Evolutionary conservation across 2,329 filamentous ascomycete genomes (phyloP).

Genomic region (Epichloe bromicola): DNA sequence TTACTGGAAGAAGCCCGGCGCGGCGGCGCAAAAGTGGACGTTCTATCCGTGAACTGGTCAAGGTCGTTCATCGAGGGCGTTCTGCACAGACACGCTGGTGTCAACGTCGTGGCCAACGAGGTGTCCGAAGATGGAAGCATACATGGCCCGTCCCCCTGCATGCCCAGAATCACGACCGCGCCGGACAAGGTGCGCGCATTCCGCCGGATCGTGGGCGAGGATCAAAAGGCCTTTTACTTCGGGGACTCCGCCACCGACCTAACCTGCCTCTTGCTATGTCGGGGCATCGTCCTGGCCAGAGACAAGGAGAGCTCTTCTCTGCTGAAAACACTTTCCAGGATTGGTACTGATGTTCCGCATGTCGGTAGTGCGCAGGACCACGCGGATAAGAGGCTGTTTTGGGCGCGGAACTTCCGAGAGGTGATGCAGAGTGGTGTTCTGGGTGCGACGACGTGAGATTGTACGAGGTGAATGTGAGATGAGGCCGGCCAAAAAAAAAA

Average conservation of each 20-base stretch:
- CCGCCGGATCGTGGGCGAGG: slow-evolving; percentile 13
- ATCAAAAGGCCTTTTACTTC: slow-evolving; percentile 33
- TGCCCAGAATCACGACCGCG: slow-evolving; percentile 21
- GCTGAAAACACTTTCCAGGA: slow-evolving; percentile 22
- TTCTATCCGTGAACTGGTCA: slow-evolving; percentile 42
- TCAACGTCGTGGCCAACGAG: slow-evolving; percentile 32
- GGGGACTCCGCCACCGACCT: slow-evolving; percentile 46
- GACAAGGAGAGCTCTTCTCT: slow-evolving; percentile 19
- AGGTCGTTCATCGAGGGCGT: slow-evolving; percentile 32
- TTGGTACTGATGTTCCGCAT: slow-evolving; percentile 26
- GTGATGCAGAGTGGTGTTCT: slow-evolving; percentile 17
- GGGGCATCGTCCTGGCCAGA: slow-evolving; percentile 35
- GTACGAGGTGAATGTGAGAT: neutral
- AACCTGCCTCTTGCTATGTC: slow-evolving; percentile 32
- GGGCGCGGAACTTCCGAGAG: slow-evolving; percentile 32
- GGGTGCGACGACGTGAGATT: slow-evolving; percentile 1
- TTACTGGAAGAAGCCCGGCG: slow-evolving; percentile 15
- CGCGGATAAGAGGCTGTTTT: slow-evolving; percentile 16
- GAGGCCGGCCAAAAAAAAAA: no score
- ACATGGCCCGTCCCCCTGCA: slow-evolving; percentile 23
- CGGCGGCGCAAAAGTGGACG: slow-evolving; percentile 25
- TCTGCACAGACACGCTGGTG: slow-evolving; percentile 17
- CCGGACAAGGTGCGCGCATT: slow-evolving; percentile 33
- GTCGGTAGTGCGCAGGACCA: slow-evolving; percentile 12
- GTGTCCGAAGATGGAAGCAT: slow-evolving; percentile 26